Base-by-base conservation (phyloP, 2,329 filamentous ascomycete genomes). In the Pseudogymnoascus sp. region DNA sequence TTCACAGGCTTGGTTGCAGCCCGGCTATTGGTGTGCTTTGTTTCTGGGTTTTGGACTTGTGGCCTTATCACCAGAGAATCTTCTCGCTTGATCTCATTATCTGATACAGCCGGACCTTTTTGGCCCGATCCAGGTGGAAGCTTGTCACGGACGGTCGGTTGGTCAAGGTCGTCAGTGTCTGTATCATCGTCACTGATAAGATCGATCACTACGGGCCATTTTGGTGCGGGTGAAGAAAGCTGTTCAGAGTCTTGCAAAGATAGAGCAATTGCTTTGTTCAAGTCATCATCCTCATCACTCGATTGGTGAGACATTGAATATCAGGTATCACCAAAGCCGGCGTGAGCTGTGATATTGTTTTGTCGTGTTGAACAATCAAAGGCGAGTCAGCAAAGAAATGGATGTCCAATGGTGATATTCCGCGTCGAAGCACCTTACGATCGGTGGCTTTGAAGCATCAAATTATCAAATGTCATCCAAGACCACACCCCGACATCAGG, bases 231-330 rank as follows among this genome's bases (percentile, higher is more conserved):
- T 21, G 49, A 56, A 56, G 49, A 56, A 12, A 56, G 28, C 3
- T 56, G 49, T 1, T 56, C 12, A 4, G 49, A 34, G 12, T 76
- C 70, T 43, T 75, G 73, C 14, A 87, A 75, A 7, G 84, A 87
- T 28, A 87, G 73, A 14, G 80, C 84, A 63, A 89, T 86, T 31
- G 86, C 86, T 64, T 77, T 78, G 28, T 79, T 79, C n/a, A 88
- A 73, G 31, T 85, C 83, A 64, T 84, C 83, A 61, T 88, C 83
- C 18, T 86, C 82, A 53, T 63, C 71, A 36, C 49, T 68, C 12
- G 72, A 71, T 3, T 64, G 65, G 37, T 73, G 68, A 11, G 70
- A 67, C 72, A 74, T 74, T 21, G 37, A 63, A 56, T 34, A 56
- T 56, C 25, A 56, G 4, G n/a, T 31, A 31, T 53, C 46, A 31